Evolutionary conservation across 768 basidiomycete species (phyloP).

Genomic region (Porpolomopsis calyptriformis): DNA sequence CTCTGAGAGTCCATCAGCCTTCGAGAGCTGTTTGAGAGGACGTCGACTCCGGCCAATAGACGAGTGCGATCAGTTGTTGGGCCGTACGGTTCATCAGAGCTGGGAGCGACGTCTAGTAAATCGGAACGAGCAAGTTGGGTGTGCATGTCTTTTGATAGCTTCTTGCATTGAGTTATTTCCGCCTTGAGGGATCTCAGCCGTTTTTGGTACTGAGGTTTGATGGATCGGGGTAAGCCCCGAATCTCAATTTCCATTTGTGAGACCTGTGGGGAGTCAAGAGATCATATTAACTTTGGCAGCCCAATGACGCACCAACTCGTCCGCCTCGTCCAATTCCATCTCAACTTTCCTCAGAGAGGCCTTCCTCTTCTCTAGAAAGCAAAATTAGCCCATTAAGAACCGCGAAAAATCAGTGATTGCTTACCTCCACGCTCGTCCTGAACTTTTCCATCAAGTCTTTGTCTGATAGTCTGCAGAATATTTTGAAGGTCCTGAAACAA

Average conservation of each 20-base stretch:
- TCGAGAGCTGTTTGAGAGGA: constrained; percentile 74
- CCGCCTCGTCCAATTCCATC: constrained; percentile 96
- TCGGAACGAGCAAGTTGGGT: constrained; percentile 63
- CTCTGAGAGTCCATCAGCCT: constrained; percentile 87
- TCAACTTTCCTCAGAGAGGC: constrained; percentile 72
- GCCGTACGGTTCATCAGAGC: constrained; percentile 77
- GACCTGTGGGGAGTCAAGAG: constrained; percentile 39
- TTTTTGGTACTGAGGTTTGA: constrained; percentile 65
- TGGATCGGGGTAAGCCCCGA: constrained; percentile 83
- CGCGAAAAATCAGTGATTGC: not conserved
- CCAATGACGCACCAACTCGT: constrained; percentile 65
- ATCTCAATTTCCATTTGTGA: constrained; percentile 99
- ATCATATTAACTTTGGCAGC: not conserved
- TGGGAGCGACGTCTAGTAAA: constrained; percentile 38
- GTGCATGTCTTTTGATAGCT: constrained; percentile 64
- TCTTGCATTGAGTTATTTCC: constrained; percentile 71
- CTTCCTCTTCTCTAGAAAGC: constrained; percentile 57
- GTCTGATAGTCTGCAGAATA: not conserved
- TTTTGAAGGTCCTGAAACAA: not conserved
- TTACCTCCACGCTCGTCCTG: not conserved
- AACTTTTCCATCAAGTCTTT: not conserved
- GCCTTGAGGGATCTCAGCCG: constrained; percentile 68
- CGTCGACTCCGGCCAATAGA: constrained; percentile 64
- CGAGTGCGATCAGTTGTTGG: constrained; percentile 64
- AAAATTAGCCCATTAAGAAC: too few species aligned